phyloP scores from a whole-genome alignment of 2,329 filamentous ascomycete genomes.

The Stromatinia cepivora region DNA sequence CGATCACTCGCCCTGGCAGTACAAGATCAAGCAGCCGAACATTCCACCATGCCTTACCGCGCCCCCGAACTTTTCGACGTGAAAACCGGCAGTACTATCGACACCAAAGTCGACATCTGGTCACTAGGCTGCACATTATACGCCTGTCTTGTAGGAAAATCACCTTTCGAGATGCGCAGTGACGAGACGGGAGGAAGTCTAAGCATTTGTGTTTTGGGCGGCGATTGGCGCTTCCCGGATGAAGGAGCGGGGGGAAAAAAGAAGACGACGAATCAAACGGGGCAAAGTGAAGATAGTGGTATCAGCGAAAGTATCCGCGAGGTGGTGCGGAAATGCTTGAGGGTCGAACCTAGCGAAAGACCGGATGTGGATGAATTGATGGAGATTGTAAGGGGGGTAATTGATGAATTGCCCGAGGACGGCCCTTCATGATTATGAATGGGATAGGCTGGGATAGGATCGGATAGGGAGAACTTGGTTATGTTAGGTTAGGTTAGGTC shows the following conservation, averaged over 20 bases:
- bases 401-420: slow-evolving; percentile 67
- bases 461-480: neutral
- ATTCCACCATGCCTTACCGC: slow-evolving; percentile 97
- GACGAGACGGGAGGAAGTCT: slow-evolving; percentile 95
- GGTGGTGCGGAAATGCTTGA: slow-evolving; percentile 82
- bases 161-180: slow-evolving; percentile 90
- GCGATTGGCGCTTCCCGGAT: slow-evolving; percentile 95
- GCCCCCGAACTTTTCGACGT: slow-evolving; percentile 98
- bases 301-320: slow-evolving; percentile 85
- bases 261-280: slow-evolving; percentile 41
- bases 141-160: slow-evolving; percentile 94
- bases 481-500: no score
- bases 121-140: slow-evolving; percentile 96
- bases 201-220: slow-evolving; percentile 87
- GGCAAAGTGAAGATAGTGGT: slow-evolving; percentile 43
- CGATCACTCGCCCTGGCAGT: slow-evolving; percentile 87
- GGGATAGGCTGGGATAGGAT: neutral
- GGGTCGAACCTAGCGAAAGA: slow-evolving; percentile 81
- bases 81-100: slow-evolving; percentile 85
- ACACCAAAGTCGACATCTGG: slow-evolving; percentile 98
- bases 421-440: slow-evolving; percentile 36
- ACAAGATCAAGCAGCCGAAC: slow-evolving; percentile 92
- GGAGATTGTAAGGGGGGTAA: slow-evolving; percentile 70
- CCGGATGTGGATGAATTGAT: slow-evolving; percentile 87
- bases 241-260: slow-evolving; percentile 63